Evolutionary conservation across 2,329 filamentous ascomycete genomes (phyloP), one percentile per base, ranked within the genome.

Genomic region (Colletotrichum incanum): DNA sequence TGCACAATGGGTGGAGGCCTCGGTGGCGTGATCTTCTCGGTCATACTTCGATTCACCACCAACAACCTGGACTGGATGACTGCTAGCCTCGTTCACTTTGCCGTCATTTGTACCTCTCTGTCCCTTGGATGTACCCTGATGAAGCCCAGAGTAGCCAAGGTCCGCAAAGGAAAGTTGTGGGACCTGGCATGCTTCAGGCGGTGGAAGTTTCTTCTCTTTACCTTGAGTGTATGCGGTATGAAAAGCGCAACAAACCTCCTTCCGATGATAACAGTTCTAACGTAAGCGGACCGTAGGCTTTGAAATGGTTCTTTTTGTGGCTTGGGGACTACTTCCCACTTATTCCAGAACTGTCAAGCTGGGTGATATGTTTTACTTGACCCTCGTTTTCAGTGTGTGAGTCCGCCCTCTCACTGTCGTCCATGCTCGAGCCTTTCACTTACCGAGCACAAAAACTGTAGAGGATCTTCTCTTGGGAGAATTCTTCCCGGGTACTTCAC

Each of bases 311-410:
- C 76, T 80, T 23, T 79, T 78, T 67, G 76, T 76, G 52, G 76
- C 78, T 65, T 80, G 79, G 77, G 78, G 77, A 20, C 76, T 78
- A n/a, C 74, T 80, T 62, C 79, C 78, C 5, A 74, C 74, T 16
- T 80, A 77, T 73, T 76, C 78, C 43, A 75, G 76, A 16, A 65
- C 61, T 77, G 77, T 37, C 34, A 37, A 37, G 34, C 34, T 37
- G 34, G 34, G 34, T 37, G 34, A 37, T 11, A 8, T 37, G 5
- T 37, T 37, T 2, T 37, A 37, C 43, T 68, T 80, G 26, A 77
- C 78, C 71, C 75, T 79, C 74, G 75, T 76, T 54, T 79, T 80
- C 74, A 80, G 79, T 68, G 61, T 80, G 78, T 79, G 71, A 76
- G 76, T 75, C n/a, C 4, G 28, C 28, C 28, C 26, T 45, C 34